Evolutionary conservation across 352 stramenopile species (phyloP), one percentile per base, ranked within the genome.

Genomic region (Pythium oligandrum): DNA sequence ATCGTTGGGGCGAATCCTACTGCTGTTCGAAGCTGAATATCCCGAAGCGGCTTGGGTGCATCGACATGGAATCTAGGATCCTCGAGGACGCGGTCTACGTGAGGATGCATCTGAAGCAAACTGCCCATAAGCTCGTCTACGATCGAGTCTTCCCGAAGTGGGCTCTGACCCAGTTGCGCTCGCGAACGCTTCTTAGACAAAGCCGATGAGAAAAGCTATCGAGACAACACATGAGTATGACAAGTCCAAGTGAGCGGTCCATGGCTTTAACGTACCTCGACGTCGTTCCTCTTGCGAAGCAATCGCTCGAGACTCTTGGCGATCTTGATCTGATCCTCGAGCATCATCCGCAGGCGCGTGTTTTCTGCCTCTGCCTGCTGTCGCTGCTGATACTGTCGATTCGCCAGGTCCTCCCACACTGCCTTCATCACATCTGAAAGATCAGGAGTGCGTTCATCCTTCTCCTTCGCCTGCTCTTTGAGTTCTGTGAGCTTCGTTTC

Each of bases 271-370:
- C 17, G 17, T 26, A 26, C 17, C 17, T 26, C 17, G 0, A 26
- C 17, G 17, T 26, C 17, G 17, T 26, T 26, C 17, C 17, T 26
- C 17, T 26, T 26, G 17, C 17, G 17, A 26, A 78, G 52, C 34
- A 73, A 64, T 39, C 54, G 64, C 60, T 75, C 65, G 30, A 77
- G 63, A 6, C 57, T 72, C 40, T 73, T 75, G 49, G 58, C 65
- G 54, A 77, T 53, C 55, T 75, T 77, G 54, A 75, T 73, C 58
- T 80, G 68, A 36, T 71, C 61, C 42, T 59, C 40, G 42, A 73
- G 39, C 61, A 64, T 70, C 6, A 11, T 49, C 2, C 75, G 75
- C 45, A 26, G 17, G 17, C 17, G 17, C 17, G 17, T 26, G 17
- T 26, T 26, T 26, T 83, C 70, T 30, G 46, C 57, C 57, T 82